Base-by-base conservation (phyloP, 1,139 yeast species). In the Blastobotrys serpentis region DNA sequence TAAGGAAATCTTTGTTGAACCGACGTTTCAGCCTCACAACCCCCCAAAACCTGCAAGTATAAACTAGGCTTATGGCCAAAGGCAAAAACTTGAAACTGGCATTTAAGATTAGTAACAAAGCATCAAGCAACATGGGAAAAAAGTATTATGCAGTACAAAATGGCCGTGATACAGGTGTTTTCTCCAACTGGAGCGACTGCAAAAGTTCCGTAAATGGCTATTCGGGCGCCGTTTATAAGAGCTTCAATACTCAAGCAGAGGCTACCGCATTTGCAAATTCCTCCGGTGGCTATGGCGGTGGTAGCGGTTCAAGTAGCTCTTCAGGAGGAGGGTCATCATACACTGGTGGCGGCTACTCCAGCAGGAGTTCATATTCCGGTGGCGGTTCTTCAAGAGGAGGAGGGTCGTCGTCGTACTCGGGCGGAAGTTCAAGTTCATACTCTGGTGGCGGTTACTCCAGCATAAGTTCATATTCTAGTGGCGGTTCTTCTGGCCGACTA, bases 91-190 rank as follows among this genome's bases (percentile, higher is more conserved):
- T n/a, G n/a, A n/a, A n/a, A n/a, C n/a, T n/a, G n/a, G n/a, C n/a
- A n/a, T n/a, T n/a, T n/a, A 11, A 29, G 13, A 14, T 29, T 10
- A 29, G 14, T 11, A 29, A 29, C 14, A 29, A 11, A 29, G 13
- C 32, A 11, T 11, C 32, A 4, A 14, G n/a, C 4, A 29, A 29
- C 32, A 29, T 29, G 25, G 25, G 25, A 5, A 63, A 65, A 45
- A n/a, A n/a, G n/a, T 74, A 57, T 58, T 84, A 84, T 57, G 89
- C 88, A 0, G 89, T 84, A 1, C 78, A 76, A 4, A 71, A 66
- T 10, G 90, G 90, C 7, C 65, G 75, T 13, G 54, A 56, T 0
- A 57, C 68, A 0, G 92, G 90, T 1, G 69, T 84, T 1, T 84
- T 65, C 59, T 54, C 47, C 13, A 62, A 62, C 38, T 84, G 92